Evolutionary conservation across 2,329 filamentous ascomycete species (phyloP).

Genomic region (Dryadomyces quercivorus): DNA sequence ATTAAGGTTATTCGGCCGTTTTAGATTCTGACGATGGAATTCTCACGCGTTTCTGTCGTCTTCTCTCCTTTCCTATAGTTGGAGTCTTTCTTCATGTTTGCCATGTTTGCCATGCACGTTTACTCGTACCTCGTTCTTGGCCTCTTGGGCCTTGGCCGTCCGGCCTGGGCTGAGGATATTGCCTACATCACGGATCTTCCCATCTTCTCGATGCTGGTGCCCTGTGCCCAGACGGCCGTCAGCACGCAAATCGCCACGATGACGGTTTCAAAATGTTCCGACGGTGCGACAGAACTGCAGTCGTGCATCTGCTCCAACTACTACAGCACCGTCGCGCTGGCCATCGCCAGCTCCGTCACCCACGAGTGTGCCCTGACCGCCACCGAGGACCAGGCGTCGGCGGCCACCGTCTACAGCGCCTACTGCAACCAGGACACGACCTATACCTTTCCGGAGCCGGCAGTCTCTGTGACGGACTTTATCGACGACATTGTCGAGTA

Average conservation of each 20-base stretch:
- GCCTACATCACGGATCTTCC: constrained; percentile 32
- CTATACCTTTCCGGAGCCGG: constrained; percentile 27
- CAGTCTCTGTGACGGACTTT: constrained; percentile 30
- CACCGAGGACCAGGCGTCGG: constrained; percentile 35
- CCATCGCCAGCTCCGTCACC: constrained; percentile 27
- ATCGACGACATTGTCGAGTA: constrained; percentile 36
- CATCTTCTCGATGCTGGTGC: constrained; percentile 30
- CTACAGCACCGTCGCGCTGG: constrained; percentile 23
- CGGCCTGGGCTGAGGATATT: constrained; percentile 11
- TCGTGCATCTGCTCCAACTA: constrained; percentile 41
- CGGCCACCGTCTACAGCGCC: constrained; percentile 27
- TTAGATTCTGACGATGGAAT: too few relatives aligned
- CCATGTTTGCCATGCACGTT: too few relatives aligned
- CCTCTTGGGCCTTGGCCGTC: constrained; percentile 2
- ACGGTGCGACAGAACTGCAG: constrained; percentile 31
- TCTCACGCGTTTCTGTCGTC: too few relatives aligned
- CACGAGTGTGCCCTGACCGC: constrained; percentile 33
- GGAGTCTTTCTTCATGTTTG: too few relatives aligned
- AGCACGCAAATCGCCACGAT: constrained; percentile 29
- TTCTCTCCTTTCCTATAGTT: background rate
- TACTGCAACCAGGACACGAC: constrained; percentile 33
- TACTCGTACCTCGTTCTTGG: background rate
- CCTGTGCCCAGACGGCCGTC: constrained; percentile 35
- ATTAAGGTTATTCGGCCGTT: too few relatives aligned
- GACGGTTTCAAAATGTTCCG: constrained; percentile 30